Evolutionary conservation across 2,329 filamentous ascomycete species (phyloP).

Genomic region (Penicillium hesseltinei): DNA sequence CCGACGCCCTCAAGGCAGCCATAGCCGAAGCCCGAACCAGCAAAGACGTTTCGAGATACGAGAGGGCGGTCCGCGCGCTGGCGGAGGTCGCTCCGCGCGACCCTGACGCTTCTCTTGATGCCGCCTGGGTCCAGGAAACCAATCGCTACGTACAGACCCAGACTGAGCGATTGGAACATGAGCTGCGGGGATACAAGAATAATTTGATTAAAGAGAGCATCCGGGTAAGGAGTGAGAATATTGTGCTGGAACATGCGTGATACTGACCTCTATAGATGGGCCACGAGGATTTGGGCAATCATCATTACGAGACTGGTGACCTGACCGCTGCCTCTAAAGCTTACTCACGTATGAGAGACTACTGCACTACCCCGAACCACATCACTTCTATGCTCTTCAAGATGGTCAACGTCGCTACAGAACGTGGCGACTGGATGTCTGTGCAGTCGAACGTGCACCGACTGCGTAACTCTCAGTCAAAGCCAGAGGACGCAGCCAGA

Average conservation of each 20-base stretch:
- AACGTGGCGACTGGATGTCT: conserved; percentile 73
- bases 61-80: conserved; percentile 65
- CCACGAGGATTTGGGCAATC: conserved; percentile 84
- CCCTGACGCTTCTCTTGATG: conserved; percentile 65
- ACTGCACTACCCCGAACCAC: conserved; percentile 79
- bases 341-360: conserved; percentile 84
- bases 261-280: conserved; percentile 66
- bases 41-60: conserved; percentile 70
- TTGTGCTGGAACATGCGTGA: too few relatives aligned
- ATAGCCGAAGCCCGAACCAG: conserved; percentile 72
- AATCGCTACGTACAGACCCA: conserved; percentile 67
- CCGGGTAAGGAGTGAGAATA: conserved; percentile 56
- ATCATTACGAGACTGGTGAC: conserved; percentile 76
- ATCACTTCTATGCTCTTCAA: conserved; percentile 79
- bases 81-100: conserved; percentile 64
- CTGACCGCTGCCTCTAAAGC: conserved; percentile 70
- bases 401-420: conserved; percentile 70
- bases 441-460: conserved; percentile 62
- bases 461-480: conserved; percentile 52
- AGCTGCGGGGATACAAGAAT: conserved; percentile 91
- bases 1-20: conserved; percentile 78
- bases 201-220: conserved; percentile 98
- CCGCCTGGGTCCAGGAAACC: conserved; percentile 70
- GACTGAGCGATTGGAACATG: conserved; percentile 72
- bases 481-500: conserved; percentile 58